Base-by-base conservation (phyloP, 2,329 filamentous ascomycete genomes). In the Talaromyces sp. region DNA sequence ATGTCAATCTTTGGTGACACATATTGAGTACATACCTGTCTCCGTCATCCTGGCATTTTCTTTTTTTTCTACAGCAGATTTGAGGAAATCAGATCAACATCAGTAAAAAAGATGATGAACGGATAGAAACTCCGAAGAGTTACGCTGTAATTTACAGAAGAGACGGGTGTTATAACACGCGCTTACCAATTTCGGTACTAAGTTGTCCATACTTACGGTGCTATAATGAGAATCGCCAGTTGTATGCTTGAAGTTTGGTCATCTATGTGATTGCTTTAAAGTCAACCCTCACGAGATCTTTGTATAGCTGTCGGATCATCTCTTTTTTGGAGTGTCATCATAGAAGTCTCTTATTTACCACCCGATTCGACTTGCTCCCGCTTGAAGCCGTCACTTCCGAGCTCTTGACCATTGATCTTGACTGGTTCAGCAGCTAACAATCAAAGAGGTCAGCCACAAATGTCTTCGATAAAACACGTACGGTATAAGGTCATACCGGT, bases 351-450 rank as follows among this genome's bases (percentile, higher is more conserved):
- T 28, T 12, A 57, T 25, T 57, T 37, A 37, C 57, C 57, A 6
- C 57, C 57, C 8, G 57, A 46, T 31, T 44, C 57, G 16, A 59
- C 57, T 37, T 59, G 40, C 28, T 59, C 39, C 12, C 18, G 5
- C 16, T 37, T 35, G 28, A 48, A 59, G 23, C 57, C 57, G 14
- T 46, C 39, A 35, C 31, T 59, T 48, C 57, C 57, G 5, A 59
- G 35, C 39, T 46, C 39, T 21, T 59, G 23, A 8, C 57, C 57
- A 23, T 59, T 37, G n/a, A 59, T 48, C 14, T 46, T 35, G 11
- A 59, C 42, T 7, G 57, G 57, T 8, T 59, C 57, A 16, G 57
- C 57, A 48, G 57, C 57, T 59, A 16, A 16, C 5, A 21, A 33
- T 46, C 0, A 8, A 2, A 35, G 35, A 5, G 9, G n/a, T 46